Evolutionary conservation across 345 rosid species (phyloP).

Genomic region (Microthlaspi erraticum): DNA sequence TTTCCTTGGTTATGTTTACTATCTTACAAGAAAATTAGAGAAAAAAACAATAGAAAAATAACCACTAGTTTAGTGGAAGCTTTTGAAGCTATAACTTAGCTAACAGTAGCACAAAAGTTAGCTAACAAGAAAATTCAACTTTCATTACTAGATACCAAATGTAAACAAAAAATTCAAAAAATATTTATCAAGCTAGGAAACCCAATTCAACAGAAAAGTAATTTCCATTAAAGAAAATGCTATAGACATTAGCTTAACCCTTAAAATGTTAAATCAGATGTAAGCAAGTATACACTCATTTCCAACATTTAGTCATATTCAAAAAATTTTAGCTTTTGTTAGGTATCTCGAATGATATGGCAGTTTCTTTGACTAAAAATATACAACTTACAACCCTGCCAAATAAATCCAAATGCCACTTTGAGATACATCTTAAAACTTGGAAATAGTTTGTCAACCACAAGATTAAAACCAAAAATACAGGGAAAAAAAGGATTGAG

Average conservation of each 20-base stretch:
- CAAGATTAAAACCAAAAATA: background rate
- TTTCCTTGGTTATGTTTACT: background rate
- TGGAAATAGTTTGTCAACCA: conserved; percentile 35
- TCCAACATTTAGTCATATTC: background rate
- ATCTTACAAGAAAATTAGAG: background rate
- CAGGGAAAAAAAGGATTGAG: background rate
- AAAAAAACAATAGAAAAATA: background rate
- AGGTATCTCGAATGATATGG: background rate
- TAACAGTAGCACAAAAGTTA: conserved; percentile 10
- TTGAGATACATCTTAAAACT: background rate
- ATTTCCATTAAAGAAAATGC: background rate
- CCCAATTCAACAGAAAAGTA: background rate
- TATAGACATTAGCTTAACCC: background rate
- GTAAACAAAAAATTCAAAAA: background rate
- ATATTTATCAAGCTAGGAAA: background rate
- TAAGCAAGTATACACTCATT: too few relatives aligned
- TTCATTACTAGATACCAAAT: background rate
- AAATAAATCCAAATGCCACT: conserved; percentile 30
- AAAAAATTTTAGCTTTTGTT: conserved; percentile 15
- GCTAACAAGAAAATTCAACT: conserved; percentile 4
- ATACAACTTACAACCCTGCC: conserved; percentile 31
- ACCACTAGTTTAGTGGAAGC: background rate
- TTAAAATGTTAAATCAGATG: too few relatives aligned
- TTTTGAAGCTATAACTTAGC: background rate
- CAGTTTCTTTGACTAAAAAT: conserved; percentile 25